A percentile compares a stretch with the other conserved stretches of the same genome.
Evolutionary conservation across 345 rosid species (phyloP).

Genomic region (Lenwebbia sp.): DNA sequence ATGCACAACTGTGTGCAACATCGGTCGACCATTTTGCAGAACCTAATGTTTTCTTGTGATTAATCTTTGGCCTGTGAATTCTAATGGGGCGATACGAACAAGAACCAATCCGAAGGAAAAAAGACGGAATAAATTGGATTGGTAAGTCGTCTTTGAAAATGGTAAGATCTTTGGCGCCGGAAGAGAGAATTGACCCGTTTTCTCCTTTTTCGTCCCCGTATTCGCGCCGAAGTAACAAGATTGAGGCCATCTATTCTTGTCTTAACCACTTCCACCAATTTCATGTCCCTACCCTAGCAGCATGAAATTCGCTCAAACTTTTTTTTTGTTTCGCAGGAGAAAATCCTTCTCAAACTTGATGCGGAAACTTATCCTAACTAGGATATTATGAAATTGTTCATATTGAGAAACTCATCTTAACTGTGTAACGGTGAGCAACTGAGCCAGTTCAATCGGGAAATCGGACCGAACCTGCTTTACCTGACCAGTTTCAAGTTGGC

Average conservation of each 20-base stretch:
- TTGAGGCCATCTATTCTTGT: neutral
- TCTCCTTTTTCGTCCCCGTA: too few species aligned
- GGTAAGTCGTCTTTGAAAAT: too few species aligned
- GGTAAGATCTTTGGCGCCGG: too few species aligned
- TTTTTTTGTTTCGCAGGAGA: neutral
- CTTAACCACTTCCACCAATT: neutral
- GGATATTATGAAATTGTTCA: neutral
- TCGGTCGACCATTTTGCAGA: neutral
- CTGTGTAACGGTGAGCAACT: neutral
- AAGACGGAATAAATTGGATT: too few species aligned
- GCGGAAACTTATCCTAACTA: neutral
- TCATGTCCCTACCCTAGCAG: neutral
- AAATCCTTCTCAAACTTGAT: neutral
- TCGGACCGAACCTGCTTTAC: neutral
- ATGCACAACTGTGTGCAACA: neutral
- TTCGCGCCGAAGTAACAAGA: neutral
- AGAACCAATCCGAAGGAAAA: too few species aligned
- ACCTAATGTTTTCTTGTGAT: neutral
- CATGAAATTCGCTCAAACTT: neutral
- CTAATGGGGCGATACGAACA: too few species aligned
- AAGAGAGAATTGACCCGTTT: too few species aligned
- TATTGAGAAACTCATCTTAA: too few species aligned
- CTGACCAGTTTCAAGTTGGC: neutral
- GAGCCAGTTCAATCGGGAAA: neutral
- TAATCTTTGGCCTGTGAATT: too few species aligned